Conservation (phyloP, 2,329 filamentous ascomycete genomes). For the Pseudogymnoascus destructans region DNA sequence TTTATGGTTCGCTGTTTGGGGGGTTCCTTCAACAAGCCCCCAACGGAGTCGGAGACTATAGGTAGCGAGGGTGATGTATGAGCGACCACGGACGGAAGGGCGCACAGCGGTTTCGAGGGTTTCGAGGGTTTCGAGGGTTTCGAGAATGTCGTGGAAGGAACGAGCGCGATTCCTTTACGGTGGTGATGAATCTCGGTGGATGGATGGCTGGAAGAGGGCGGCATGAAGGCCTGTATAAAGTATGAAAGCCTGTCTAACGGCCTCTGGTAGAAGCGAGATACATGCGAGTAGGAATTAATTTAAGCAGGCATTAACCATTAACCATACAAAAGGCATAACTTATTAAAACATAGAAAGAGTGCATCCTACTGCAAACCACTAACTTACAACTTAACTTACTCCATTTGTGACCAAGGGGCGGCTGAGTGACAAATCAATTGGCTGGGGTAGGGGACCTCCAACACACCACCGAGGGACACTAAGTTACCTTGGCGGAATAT, state of each 20-base stretch:
- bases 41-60: not conserved
- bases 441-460: not conserved
- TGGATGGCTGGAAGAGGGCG: not conserved
- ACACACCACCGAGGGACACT: not conserved
- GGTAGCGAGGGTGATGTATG: slow-evolving; percentile 1
- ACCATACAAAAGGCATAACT: not conserved
- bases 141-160: not conserved
- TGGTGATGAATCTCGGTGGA: not conserved
- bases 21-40: not conserved
- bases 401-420: not conserved
- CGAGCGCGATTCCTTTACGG: not conserved
- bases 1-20: not conserved
- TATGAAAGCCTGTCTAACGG: slow-evolving; percentile 4
- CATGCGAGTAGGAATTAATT: not conserved
- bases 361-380: not conserved
- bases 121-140: not conserved
- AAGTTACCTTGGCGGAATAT: no score
- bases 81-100: not conserved
- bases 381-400: not conserved
- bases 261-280: slow-evolving; percentile 3
- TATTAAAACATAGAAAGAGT: not conserved
- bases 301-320: not conserved
- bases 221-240: slow-evolving; percentile 5
- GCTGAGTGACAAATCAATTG: not conserved
- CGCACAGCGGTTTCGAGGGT: slow-evolving; percentile 2